Percentiles rank a stretch among this genome's conserved stretches.
Evolutionary conservation across 2,329 filamentous ascomycete genomes (phyloP).

Genomic region (Colletotrichum sp.): DNA sequence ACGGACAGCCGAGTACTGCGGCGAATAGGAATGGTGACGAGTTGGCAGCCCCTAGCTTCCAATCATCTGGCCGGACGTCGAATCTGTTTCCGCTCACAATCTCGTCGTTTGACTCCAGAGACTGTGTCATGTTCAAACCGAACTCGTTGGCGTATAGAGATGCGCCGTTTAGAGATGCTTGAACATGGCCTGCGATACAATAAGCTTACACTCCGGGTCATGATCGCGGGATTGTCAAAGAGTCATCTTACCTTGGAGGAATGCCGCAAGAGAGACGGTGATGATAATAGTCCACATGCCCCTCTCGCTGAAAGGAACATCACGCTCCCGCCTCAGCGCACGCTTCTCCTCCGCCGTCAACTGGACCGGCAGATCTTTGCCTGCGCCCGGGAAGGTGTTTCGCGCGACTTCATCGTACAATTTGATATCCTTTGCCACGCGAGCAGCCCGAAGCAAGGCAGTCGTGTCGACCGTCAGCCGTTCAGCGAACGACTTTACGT

Average conservation of each 20-base stretch:
- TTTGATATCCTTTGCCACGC: conserved; percentile 43
- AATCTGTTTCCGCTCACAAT: neutral
- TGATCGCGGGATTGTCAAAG: neutral
- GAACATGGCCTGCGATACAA: conserved; percentile 36
- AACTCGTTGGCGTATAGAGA: conserved; percentile 30
- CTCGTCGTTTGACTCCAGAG: neutral
- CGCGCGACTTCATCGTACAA: conserved; percentile 42
- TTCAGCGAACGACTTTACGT: conserved; percentile 36
- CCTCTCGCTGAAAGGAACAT: conserved; percentile 41
- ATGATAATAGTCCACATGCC: conserved; percentile 44
- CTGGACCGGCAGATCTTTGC: conserved; percentile 32
- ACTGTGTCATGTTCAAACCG: neutral
- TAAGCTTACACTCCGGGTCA: neutral
- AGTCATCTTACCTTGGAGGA: conserved; percentile 37
- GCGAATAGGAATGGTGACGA: conserved; percentile 44
- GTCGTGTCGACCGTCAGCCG: conserved; percentile 34
- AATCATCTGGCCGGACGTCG: conserved; percentile 29
- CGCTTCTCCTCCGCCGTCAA: conserved; percentile 37
- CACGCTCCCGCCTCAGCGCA: conserved; percentile 40
- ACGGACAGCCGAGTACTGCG: conserved; percentile 40
- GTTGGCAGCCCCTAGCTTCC: conserved; percentile 44
- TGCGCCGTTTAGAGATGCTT: conserved; percentile 48
- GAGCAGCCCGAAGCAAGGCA: conserved; percentile 40
- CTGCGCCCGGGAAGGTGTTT: conserved; percentile 24
- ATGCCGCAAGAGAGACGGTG: conserved; percentile 47